phyloP scores from a whole-genome alignment of 1,139 yeast species.

The Candida glucosophila region DNA sequence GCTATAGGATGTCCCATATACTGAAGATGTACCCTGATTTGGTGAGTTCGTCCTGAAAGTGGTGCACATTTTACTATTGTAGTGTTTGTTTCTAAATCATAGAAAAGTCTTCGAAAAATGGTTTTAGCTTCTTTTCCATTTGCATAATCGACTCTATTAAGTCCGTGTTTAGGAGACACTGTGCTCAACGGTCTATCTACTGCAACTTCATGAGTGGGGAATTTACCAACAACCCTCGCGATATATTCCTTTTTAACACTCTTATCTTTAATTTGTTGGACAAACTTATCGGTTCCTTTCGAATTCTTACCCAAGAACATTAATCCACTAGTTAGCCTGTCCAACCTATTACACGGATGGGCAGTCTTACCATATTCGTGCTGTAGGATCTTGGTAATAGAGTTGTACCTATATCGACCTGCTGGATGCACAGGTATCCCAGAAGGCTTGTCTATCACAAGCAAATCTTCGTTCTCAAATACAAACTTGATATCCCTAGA shows the following conservation, averaged over 20 bases:
- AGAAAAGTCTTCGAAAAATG: slow-evolving; percentile 47
- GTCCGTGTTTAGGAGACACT: slow-evolving; percentile 68
- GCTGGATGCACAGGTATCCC: slow-evolving; percentile 97
- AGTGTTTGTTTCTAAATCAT: slow-evolving; percentile 46
- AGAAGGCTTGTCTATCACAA: slow-evolving; percentile 89
- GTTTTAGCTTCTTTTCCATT: slow-evolving; percentile 62
- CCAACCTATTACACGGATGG: slow-evolving; percentile 89
- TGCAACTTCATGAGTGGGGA: slow-evolving; percentile 43
- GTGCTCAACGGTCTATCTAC: slow-evolving; percentile 69
- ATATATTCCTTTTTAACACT: slow-evolving; percentile 75
- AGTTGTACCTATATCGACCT: slow-evolving; percentile 81
- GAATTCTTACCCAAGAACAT: slow-evolving; percentile 88
- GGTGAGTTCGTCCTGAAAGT: slow-evolving; percentile 89
- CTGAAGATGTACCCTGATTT: slow-evolving; percentile 86
- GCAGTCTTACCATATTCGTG: slow-evolving; percentile 55
- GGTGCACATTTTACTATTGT: slow-evolving; percentile 82
- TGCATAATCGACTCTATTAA: slow-evolving; percentile 57
- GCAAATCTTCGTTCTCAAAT: slow-evolving; percentile 66
- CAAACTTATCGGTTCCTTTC: slow-evolving; percentile 71
- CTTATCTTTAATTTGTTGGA: slow-evolving; percentile 65
- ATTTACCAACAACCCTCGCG: slow-evolving; percentile 81
- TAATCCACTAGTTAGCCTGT: slow-evolving; percentile 85
- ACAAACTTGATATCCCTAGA: slow-evolving; percentile 65
- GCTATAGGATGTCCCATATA: slow-evolving; percentile 85
- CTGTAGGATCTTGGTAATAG: slow-evolving; percentile 75